Conservation (phyloP, 176 grass and related monocot genomes). For the Rhipidocladum racemiflorum region DNA sequence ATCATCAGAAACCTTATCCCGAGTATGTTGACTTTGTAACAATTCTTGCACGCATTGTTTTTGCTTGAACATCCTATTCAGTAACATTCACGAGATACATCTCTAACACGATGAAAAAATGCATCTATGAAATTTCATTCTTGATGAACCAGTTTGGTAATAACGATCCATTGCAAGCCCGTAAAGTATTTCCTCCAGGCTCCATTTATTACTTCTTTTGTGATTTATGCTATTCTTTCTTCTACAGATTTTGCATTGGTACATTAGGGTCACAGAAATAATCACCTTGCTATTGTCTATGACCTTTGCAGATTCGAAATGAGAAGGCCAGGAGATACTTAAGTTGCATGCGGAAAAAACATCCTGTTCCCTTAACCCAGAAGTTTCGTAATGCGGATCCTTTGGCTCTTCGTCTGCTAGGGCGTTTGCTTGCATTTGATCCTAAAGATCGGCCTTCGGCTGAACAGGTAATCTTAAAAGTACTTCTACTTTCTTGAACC, state of each 20-base stretch:
- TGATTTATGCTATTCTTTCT: not conserved
- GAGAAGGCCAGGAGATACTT: constrained; percentile 97
- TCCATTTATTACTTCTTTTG: not conserved
- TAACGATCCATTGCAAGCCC: not conserved
- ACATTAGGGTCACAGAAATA: not conserved
- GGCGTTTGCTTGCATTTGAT: constrained; percentile 90
- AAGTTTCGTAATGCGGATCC: constrained; percentile 80
- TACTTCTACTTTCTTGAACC: not conserved
- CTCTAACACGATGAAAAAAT: not conserved
- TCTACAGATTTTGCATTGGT: not conserved
- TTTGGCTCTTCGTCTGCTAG: constrained; percentile 69
- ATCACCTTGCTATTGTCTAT: not conserved
- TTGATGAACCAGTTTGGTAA: not conserved
- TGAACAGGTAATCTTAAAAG: constrained; percentile 55
- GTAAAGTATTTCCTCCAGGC: not conserved
- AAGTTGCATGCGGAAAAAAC: constrained; percentile 77
- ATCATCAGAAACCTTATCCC: constrained; percentile 73
- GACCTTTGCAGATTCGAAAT: constrained; percentile 78
- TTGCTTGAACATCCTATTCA: not conserved
- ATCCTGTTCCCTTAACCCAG: constrained; percentile 60
- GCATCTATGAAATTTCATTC: not conserved
- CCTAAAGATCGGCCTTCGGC: constrained; percentile 79
- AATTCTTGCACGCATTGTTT: not conserved
- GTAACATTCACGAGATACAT: not conserved
- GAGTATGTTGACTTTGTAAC: constrained; percentile 46